Percentiles rank a stretch among this genome's conserved stretches.
These are phyloP conservation scores for Monosporascus sp. DNA, from an alignment of 2,329 filamentous ascomycete species.

Conservation along the genomic window DNA sequence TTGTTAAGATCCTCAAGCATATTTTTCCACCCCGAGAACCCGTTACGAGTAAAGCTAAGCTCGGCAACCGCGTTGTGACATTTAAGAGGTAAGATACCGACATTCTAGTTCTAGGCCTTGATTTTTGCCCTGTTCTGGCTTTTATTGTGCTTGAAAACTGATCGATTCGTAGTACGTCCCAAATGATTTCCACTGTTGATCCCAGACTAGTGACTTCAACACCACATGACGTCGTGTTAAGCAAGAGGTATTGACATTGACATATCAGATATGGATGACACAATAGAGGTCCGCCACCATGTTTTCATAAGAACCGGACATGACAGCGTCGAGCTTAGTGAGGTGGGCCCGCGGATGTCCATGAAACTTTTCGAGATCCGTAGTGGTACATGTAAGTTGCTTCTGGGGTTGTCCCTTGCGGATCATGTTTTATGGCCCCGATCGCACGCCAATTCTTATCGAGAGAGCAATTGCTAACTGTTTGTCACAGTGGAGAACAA, in stretches of 20 bases:
- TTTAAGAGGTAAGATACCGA: constrained; percentile 91
- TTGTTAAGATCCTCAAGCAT: constrained; percentile 89
- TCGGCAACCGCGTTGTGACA: constrained; percentile 84
- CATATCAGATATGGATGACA: constrained; percentile 66
- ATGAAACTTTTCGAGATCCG: constrained; percentile 94
- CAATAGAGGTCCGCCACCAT: constrained; percentile 87
- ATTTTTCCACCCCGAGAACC: constrained; percentile 86
- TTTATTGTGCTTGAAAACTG: not conserved
- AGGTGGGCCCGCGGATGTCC: constrained; percentile 94
- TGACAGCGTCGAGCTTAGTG: constrained; percentile 80
- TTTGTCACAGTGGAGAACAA: constrained; percentile 73
- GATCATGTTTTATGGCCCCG: no score
- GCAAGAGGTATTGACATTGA: constrained; percentile 36
- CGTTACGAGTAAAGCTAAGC: constrained; percentile 63
- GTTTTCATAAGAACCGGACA: constrained; percentile 93
- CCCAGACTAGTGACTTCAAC: no score
- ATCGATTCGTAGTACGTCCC: not conserved
- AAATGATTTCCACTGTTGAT: not conserved
- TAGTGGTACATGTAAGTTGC: constrained; percentile 51
- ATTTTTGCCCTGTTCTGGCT: no score
- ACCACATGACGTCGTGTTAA: no score
- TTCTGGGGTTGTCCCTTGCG: not conserved
- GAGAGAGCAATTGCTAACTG: not conserved
- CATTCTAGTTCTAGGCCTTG: constrained; percentile 38
- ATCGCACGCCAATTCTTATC: no score